Conservation (phyloP, 2,329 filamentous ascomycete genomes). For the Arthrobotrys pseudoclavata region DNA sequence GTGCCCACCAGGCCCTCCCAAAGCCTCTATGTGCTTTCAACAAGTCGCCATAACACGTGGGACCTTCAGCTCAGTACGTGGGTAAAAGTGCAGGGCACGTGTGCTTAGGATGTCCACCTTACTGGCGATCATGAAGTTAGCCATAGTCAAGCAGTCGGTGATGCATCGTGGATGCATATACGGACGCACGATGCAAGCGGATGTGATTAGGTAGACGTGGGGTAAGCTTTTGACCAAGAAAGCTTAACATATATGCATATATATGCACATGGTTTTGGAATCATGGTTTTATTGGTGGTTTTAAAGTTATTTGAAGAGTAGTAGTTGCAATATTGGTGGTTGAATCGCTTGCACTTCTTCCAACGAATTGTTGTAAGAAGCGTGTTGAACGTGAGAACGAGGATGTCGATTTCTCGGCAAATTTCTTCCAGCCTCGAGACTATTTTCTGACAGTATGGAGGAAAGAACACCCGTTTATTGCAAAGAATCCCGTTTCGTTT, state of each 20-base stretch:
- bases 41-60: conserved; percentile 11
- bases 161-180: not conserved
- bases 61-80: not conserved
- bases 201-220: conserved; percentile 43
- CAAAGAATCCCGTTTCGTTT: no score
- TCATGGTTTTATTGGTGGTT: not conserved
- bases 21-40: not conserved
- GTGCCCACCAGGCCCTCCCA: not conserved
- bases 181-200: conserved; percentile 17
- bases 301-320: not conserved
- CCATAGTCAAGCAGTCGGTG: not conserved
- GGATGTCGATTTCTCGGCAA: not conserved
- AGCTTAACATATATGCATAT: not conserved
- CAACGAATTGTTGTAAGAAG: not conserved
- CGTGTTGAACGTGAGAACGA: conserved; percentile 9
- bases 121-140: conserved; percentile 8
- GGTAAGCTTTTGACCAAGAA: conserved; percentile 26
- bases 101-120: conserved; percentile 1
- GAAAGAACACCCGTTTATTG: no score
- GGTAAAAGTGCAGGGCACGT: conserved; percentile 2
- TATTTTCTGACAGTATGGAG: no score
- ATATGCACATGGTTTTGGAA: not conserved
- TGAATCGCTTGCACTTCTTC: not conserved
- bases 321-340: no score
- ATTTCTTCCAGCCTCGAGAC: no score